A percentile compares a stretch with the other conserved stretches of the same genome.
Conservation (phyloP, 2,329 filamentous ascomycete genomes). For the Diaporthe ampelina region DNA sequence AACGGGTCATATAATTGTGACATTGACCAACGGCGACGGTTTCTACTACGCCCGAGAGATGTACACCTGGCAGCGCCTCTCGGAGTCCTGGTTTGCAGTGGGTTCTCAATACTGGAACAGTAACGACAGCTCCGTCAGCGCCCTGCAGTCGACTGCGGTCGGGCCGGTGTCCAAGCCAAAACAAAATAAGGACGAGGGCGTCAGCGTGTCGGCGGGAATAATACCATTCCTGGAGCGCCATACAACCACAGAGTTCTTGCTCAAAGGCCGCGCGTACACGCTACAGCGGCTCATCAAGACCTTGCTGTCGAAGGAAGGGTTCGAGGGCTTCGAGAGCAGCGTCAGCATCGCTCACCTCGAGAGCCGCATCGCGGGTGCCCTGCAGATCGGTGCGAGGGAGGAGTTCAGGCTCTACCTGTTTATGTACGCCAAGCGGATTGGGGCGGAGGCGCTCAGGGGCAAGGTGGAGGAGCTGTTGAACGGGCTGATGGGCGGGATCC, state of each 20-base stretch:
- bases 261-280: conserved; percentile 92
- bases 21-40: conserved; percentile 93
- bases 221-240: conserved; percentile 94
- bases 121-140: conserved; percentile 89
- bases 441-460: conserved; percentile 85
- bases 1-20: conserved; percentile 87
- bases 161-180: conserved; percentile 67
- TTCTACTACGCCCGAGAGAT: conserved; percentile 89
- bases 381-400: conserved; percentile 87
- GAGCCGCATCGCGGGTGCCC: conserved; percentile 90
- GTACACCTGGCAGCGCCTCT: conserved; percentile 95
- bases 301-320: conserved; percentile 88
- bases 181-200: conserved; percentile 61
- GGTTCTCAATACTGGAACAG: conserved; percentile 99
- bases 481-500: conserved; percentile 81
- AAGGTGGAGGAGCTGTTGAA: conserved; percentile 96
- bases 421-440: conserved; percentile 97
- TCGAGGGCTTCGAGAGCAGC: conserved; percentile 90
- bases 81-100: conserved; percentile 97
- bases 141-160: conserved; percentile 79
- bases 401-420: conserved; percentile 96
- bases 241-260: conserved; percentile 91
- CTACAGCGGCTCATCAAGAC: conserved; percentile 93
- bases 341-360: conserved; percentile 96
- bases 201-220: conserved; percentile 86